Evolutionary conservation across 164 flowering plant species (phyloP), one percentile per base, ranked within the genome.

Genomic region (Vitis labrusca): DNA sequence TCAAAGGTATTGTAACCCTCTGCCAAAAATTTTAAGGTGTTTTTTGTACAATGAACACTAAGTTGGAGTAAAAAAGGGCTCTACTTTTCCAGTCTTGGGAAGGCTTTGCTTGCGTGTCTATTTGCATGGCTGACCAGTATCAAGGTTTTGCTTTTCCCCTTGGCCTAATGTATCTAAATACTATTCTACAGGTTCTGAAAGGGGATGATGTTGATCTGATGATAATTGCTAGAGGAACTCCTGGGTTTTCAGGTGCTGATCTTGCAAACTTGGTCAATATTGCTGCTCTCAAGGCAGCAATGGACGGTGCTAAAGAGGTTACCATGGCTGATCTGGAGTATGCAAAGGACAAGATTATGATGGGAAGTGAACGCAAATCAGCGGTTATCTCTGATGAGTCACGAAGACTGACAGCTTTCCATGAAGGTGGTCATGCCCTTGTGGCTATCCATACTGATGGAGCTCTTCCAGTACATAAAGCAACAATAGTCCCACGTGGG

Each of bases 181-280:
- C 44, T 37, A 37, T 10, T 51, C 44, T 44, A 8, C 85, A 92
- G 99, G 92, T 96, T 68, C 75, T 89, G 64, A 91, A 90, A 83
- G 97, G 82, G 16, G 97, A 93, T 7, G 98, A 96, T 82, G 98
- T 96, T 44, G 99, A 96, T 80, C 76, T 93, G 68, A 88, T 75
- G 90, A 86, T 96, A 62, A 91, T 96, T 59, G 99, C 99, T n/a
- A 78, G 99, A 78, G 99, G 99, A 47, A 93, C 99, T 32, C 94
- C 91, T 17, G 95, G 92, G 9, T 89, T 88, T 73, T 90, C 94
- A 13, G 95, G 93, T 65, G 97, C 98, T 55, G 99, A 96, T 76
- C 91, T 96, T 55, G 99, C 99, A 50, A 96, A 96, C 61, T 74
- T 96, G 77, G 89, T 93, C 29, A 96, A 96, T 70, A 75, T 89